Evolutionary conservation across 305 asterid genomes (phyloP), one percentile per base, ranked within the genome.

Genomic region (Caryopteris hybrid): DNA sequence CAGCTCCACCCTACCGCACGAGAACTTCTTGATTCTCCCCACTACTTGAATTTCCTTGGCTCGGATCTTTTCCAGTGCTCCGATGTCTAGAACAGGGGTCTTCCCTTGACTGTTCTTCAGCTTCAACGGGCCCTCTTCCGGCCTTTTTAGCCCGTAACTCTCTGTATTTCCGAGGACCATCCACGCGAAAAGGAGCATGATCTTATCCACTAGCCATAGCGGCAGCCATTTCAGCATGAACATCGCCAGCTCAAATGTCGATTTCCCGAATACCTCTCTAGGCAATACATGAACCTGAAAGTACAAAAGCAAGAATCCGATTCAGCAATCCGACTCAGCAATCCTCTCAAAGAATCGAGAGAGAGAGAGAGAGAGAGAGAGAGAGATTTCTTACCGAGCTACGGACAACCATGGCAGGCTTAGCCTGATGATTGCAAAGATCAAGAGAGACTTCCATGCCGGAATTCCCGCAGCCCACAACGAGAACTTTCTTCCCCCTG

Each of bases 401-500:
- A 1, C 93, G 85, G 13, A 85, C 88, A 5, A 82, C 90, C 83
- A 86, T 79, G 0, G 90, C 68, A 16, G 93, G 90, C 66, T 79
- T 74, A 16, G 90, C 92, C 16, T 66, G 68, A 45, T 86, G 82
- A 63, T 86, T 80, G 68, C 80, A 80, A 20, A 84, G 90, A 80
- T 86, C 93, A 21, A 86, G 86, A 17, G 90, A 78, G 8, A 86
- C 85, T 43, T 86, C 93, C 93, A 86, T 86, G 36, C 93, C 93
- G 8, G 93, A 86, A 55, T 86, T 86, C 0, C 93, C 93, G 20
- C 90, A 82, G 0, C 93, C 93, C 34, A 84, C 87, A 13, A 86
- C 93, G 11, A 86, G 73, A 11, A 86, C 93, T 2, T 68, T 84
- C 47, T 84, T 84, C 1, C 88, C 90, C 10, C 59, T 56, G 48